phyloP scores from a whole-genome alignment of 495 filamentous ascomycete genomes.

The Daldinia vernicosa region DNA sequence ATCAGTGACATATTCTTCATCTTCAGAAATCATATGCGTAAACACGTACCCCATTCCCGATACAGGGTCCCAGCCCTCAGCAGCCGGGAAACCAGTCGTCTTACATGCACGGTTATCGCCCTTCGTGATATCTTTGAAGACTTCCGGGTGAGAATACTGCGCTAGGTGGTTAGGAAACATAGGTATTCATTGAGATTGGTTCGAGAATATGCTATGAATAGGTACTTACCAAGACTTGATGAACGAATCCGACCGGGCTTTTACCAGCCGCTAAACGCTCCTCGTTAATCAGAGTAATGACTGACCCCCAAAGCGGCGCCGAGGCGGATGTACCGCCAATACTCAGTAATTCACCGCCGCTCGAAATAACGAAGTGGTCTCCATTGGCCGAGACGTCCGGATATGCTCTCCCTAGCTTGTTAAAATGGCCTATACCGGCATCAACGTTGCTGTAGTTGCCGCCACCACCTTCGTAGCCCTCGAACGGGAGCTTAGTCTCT shows the following conservation, averaged over 20 bases:
- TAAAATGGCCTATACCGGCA: slow-evolving; percentile 50
- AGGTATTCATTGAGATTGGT: neutral
- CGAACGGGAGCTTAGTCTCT: slow-evolving; percentile 52
- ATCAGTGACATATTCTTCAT: slow-evolving; percentile 21
- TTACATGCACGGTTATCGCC: slow-evolving; percentile 68
- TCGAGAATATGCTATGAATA: neutral
- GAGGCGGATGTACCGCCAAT: slow-evolving; percentile 50
- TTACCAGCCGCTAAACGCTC: slow-evolving; percentile 64
- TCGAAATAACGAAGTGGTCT: slow-evolving; percentile 63
- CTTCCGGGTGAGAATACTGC: slow-evolving; percentile 64
- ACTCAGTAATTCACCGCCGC: slow-evolving; percentile 57
- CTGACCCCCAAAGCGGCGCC: slow-evolving; percentile 49
- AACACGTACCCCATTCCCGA: slow-evolving; percentile 63
- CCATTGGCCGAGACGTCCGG: slow-evolving; percentile 69
- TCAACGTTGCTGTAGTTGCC: slow-evolving; percentile 37
- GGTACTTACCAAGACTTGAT: slow-evolving; percentile 60
- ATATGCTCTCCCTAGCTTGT: slow-evolving; percentile 65
- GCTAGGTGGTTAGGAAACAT: neutral
- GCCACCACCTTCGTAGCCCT: slow-evolving; percentile 48
- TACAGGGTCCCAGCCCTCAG: slow-evolving; percentile 68
- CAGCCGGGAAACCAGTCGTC: slow-evolving; percentile 62
- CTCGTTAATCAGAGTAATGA: slow-evolving; percentile 72
- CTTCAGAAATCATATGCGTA: slow-evolving; percentile 11
- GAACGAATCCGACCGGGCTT: slow-evolving; percentile 68
- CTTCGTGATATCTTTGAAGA: slow-evolving; percentile 67